phyloP scores from a whole-genome alignment of 2,329 filamentous ascomycete species.

The Immersiporthe knoxdaviesiana region DNA sequence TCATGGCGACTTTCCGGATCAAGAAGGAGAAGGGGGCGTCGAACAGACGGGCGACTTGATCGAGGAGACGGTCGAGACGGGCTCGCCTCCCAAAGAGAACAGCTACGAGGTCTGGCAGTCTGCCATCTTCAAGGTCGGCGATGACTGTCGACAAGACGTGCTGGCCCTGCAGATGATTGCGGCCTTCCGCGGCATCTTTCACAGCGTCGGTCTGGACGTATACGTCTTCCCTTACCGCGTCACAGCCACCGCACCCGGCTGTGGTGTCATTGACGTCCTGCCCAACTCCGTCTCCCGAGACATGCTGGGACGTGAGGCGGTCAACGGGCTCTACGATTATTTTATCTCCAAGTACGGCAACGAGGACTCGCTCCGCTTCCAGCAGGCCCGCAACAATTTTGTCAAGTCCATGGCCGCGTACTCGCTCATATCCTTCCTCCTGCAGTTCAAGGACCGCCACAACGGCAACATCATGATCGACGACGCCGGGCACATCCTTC shows the following conservation, averaged over 20 bases:
- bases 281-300: slow-evolving; percentile 98
- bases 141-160: slow-evolving; percentile 97
- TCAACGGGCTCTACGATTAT: slow-evolving; percentile 98
- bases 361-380: slow-evolving; percentile 92
- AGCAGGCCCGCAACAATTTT: slow-evolving; percentile 94
- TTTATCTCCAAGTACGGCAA: slow-evolving; percentile 97
- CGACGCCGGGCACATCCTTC: slow-evolving; percentile 93
- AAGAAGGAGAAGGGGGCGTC: slow-evolving; percentile 68
- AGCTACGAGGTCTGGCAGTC: slow-evolving; percentile 98
- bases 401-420: slow-evolving; percentile 99
- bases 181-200: slow-evolving; percentile 96
- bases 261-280: slow-evolving; percentile 96
- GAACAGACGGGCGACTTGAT: slow-evolving; percentile 58
- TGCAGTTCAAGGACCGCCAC: slow-evolving; percentile 99
- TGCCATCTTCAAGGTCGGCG: slow-evolving; percentile 99
- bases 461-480: slow-evolving; percentile 99
- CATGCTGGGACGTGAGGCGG: slow-evolving; percentile 96
- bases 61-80: slow-evolving; percentile 50
- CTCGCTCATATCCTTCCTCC: slow-evolving; percentile 91
- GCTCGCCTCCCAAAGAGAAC: slow-evolving; percentile 45
- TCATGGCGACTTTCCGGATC: slow-evolving; percentile 98
- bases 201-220: slow-evolving; percentile 90
- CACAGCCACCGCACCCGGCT: slow-evolving; percentile 94
- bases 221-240: slow-evolving; percentile 98
- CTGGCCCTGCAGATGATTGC: slow-evolving; percentile 97